These are phyloP conservation scores for Malbranchea cinnamomea DNA, from an alignment of 2,329 filamentous ascomycete species.

Conservation along the genomic window DNA sequence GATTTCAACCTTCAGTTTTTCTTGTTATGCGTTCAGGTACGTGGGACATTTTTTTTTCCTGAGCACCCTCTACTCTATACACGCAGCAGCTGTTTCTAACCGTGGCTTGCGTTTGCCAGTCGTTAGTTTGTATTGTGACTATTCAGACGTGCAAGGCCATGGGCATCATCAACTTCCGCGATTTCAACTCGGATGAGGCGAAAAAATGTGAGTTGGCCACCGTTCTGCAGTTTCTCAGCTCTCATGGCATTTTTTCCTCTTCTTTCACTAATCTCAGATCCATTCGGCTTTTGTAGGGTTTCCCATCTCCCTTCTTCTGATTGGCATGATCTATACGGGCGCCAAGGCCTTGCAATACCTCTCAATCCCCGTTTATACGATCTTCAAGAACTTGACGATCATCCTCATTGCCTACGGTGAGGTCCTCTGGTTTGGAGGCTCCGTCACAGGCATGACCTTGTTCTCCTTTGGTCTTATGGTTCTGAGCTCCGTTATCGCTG, in stretches of 20 bases:
- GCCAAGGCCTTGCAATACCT: slow-evolving; percentile 93
- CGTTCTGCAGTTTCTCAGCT: slow-evolving; percentile 1
- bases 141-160: slow-evolving; percentile 70
- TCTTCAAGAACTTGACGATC: slow-evolving; percentile 99
- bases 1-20: slow-evolving; percentile 96
- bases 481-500: slow-evolving; percentile 80
- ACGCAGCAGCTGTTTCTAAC: background rate
- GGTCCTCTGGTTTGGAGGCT: slow-evolving; percentile 94
- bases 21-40: slow-evolving; percentile 80
- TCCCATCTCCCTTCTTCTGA: slow-evolving; percentile 84
- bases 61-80: background rate
- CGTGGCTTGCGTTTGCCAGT: slow-evolving; percentile 37
- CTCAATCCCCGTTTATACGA: slow-evolving; percentile 96
- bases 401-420: slow-evolving; percentile 98
- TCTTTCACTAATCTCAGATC: background rate
- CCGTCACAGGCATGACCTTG: slow-evolving; percentile 70
- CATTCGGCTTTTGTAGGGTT: slow-evolving; percentile 56
- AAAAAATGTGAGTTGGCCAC: slow-evolving; percentile 59
- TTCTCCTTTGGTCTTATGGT: slow-evolving; percentile 97
- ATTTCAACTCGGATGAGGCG: slow-evolving; percentile 77
- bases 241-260: background rate
- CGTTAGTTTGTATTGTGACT: slow-evolving; percentile 71
- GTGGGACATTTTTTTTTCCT: slow-evolving; percentile 14
- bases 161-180: slow-evolving; percentile 68
- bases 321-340: slow-evolving; percentile 98